Evolutionary conservation across 1,139 yeast genomes (phyloP).

Genomic region (Lodderomyces margitis): DNA sequence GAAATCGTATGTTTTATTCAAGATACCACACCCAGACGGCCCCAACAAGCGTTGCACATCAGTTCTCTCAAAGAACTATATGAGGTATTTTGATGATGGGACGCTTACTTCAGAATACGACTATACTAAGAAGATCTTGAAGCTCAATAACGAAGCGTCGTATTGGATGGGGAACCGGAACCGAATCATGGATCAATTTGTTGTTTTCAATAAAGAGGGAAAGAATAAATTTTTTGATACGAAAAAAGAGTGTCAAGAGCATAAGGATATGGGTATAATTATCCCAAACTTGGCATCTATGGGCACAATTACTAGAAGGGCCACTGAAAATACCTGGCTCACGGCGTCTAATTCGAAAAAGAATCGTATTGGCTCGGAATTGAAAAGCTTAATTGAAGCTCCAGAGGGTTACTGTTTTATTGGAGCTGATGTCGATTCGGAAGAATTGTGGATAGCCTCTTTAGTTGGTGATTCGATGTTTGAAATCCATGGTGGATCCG

Average conservation of each 20-base stretch:
- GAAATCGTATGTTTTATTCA: constrained; percentile 44
- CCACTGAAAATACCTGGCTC: constrained; percentile 96
- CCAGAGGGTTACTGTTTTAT: constrained; percentile 90
- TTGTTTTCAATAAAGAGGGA: constrained; percentile 47
- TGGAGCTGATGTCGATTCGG: constrained; percentile 98
- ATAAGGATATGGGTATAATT: constrained; percentile 61
- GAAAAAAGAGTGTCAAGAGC: constrained; percentile 21
- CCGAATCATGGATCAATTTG: constrained; percentile 81
- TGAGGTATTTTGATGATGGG: constrained; percentile 71
- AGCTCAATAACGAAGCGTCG: constrained; percentile 74
- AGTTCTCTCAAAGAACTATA: constrained; percentile 76
- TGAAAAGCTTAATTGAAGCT: constrained; percentile 81
- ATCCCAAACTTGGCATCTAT: constrained; percentile 81
- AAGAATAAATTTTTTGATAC: constrained; percentile 28
- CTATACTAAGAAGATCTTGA: constrained; percentile 74
- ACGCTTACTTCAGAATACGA: constrained; percentile 68
- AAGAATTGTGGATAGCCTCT: constrained; percentile 97
- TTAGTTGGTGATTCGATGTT: constrained; percentile 89
- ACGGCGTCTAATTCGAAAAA: constrained; percentile 94
- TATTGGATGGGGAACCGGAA: constrained; percentile 94
- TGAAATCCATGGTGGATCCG: constrained; percentile 90
- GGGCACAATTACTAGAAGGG: constrained; percentile 97
- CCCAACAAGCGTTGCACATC: constrained; percentile 70
- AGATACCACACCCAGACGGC: constrained; percentile 92
- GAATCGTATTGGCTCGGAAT: constrained; percentile 86